Percentiles rank a stretch among this genome's conserved stretches.
Conservation (phyloP, 495 filamentous ascomycete genomes). For the Aspergillus sclerotiicarbonarius region DNA sequence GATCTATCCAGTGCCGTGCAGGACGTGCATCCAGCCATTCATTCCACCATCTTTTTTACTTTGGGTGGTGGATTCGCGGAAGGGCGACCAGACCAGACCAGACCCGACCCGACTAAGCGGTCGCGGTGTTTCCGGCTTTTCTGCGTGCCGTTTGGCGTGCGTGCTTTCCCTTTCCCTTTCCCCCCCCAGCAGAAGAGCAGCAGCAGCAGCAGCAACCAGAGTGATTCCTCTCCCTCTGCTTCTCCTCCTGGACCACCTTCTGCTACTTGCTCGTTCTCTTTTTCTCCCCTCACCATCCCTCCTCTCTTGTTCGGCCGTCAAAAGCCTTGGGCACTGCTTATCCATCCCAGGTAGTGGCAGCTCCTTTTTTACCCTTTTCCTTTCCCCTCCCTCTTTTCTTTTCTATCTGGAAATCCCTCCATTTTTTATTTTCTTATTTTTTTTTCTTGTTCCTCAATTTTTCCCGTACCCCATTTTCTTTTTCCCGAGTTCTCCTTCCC, state of each 20-base stretch:
- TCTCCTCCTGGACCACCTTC: constrained; percentile 7
- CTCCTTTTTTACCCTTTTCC: constrained; percentile 14
- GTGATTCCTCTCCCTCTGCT: constrained; percentile 14
- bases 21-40: neutral
- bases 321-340: constrained; percentile 5
- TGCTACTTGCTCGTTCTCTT: constrained; percentile 7
- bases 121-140: constrained; percentile 16
- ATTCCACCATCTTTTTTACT: constrained; percentile 2
- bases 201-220: neutral
- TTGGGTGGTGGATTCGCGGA: constrained; percentile 10
- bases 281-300: constrained; percentile 4
- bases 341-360: constrained; percentile 17
- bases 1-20: constrained; percentile 16
- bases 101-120: constrained; percentile 18
- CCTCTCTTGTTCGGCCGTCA: neutral
- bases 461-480: constrained; percentile 17
- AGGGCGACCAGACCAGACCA: neutral
- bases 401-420: constrained; percentile 3
- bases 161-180: constrained; percentile 11
- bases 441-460: constrained; percentile 7
- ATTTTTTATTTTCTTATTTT: constrained; percentile 10
- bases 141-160: constrained; percentile 16
- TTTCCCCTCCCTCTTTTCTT: constrained; percentile 2
- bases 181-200: constrained; percentile 1
- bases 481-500: constrained; percentile 6